phyloP scores from a whole-genome alignment of 2,329 filamentous ascomycete genomes.

The Stagonosporopsis cucurbitacearum region DNA sequence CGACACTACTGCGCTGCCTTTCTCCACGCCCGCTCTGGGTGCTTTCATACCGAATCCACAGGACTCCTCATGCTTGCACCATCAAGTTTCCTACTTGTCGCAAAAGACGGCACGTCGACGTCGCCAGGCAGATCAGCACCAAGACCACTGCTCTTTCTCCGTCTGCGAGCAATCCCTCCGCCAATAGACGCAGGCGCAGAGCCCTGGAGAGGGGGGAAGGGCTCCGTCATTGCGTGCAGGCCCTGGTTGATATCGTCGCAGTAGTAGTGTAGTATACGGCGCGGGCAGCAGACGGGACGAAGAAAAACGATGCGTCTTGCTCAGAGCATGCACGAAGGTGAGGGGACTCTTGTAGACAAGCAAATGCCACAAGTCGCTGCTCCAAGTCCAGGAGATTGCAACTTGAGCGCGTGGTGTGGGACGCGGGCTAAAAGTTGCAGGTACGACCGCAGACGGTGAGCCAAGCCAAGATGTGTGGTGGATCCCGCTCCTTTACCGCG shows the following conservation, averaged over 20 bases:
- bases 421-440: constrained; percentile 12
- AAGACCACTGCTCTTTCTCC: constrained; percentile 57
- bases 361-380: constrained; percentile 3
- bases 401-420: background rate
- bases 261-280: background rate
- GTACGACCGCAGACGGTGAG: background rate
- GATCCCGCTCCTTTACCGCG: constrained; percentile 8
- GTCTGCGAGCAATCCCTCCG: constrained; percentile 32
- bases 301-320: background rate
- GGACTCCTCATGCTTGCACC: constrained; percentile 8
- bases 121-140: constrained; percentile 61
- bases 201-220: constrained; percentile 42
- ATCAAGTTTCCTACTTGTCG: constrained; percentile 48
- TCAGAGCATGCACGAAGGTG: background rate
- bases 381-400: background rate
- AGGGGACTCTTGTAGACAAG: background rate
- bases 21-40: background rate
- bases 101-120: constrained; percentile 58
- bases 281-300: background rate
- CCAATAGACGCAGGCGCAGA: constrained; percentile 18
- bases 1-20: background rate
- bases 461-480: constrained; percentile 1
- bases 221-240: constrained; percentile 34
- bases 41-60: constrained; percentile 24
- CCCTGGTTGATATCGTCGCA: background rate